Evolutionary conservation across 371 early-diverging fungal species (phyloP).

Genomic region (Circinella minor): DNA sequence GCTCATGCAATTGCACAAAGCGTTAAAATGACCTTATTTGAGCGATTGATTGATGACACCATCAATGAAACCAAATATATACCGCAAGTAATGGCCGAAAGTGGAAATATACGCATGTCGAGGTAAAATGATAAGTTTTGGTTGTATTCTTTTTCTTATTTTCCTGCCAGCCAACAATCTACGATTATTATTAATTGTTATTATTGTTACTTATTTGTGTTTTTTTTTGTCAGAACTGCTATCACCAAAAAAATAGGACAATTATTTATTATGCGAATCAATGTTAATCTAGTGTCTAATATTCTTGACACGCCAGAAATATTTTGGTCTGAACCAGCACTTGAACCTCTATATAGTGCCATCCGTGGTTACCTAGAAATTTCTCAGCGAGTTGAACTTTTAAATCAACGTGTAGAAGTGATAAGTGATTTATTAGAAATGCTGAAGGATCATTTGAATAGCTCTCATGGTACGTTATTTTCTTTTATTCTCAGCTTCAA

Average conservation of each 20-base stretch:
- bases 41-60: constrained; percentile 80
- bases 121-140: constrained; percentile 31
- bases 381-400: constrained; percentile 70
- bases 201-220: neutral
- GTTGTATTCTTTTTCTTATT: neutral
- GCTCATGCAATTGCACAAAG: constrained; percentile 88
- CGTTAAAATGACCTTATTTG: constrained; percentile 85
- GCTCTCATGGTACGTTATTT: constrained; percentile 57
- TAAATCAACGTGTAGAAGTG: constrained; percentile 65
- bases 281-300: constrained; percentile 86
- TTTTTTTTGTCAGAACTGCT: constrained; percentile 42
- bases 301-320: constrained; percentile 88
- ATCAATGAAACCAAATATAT: constrained; percentile 87
- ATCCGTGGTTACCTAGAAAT: constrained; percentile 85
- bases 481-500: no score
- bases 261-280: constrained; percentile 86
- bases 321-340: constrained; percentile 85
- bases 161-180: neutral
- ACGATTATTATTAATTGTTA: neutral
- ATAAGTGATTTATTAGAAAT: constrained; percentile 85
- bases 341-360: constrained; percentile 81
- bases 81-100: constrained; percentile 81
- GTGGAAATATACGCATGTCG: constrained; percentile 81
- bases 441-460: constrained; percentile 82
- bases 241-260: constrained; percentile 72